Base-by-base conservation (phyloP, 1,284 basidiomycete species). In the Ceratobasidium sp. region DNA sequence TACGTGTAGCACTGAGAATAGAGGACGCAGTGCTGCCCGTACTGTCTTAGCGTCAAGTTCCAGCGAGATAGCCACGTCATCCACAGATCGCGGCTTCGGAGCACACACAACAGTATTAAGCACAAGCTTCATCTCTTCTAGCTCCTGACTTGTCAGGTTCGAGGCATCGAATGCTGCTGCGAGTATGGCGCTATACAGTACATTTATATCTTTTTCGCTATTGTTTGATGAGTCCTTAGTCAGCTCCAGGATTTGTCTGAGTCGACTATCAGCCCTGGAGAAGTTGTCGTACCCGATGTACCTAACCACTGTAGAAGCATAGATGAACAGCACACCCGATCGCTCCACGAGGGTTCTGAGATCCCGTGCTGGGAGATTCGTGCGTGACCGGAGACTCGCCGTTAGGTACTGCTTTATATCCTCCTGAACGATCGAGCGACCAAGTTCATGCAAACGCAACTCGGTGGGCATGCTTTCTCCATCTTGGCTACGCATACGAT, bases 391-490 rank as follows among this genome's bases (percentile, higher is more conserved):
- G 23, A 68, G 48, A 4, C 38, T 17, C 5, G 10, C 48, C 26
- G 26, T 50, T 15, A 68, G 46, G 33, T 68, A 68, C 46, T 20
- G 17, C 33, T 54, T 17, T n/a, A 68, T 68, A 54, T 68, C 66
- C 46, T 26, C 42, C 28, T 33, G 44, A 1, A 68, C 66, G 17
- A 52, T 17, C 9, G 44, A 33, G 12, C 46, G 40, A 7, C 38
- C 66, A 10, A 68, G 44, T 10, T 68, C 33, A 48, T 68, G 66
- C 23, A 54, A 40, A 15, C 20, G 20, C 10, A 64, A 9, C 61
- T 66, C 42, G n/a, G 20, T 28, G 2, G 17, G 13, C 1, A 62
- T 2, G 33, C 26, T n/a, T 62, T 20, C 38, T 23, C 15, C 26
- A 13, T 33, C 2, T 4, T 33, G 33, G 4, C 33, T 33, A 33